phyloP scores from a whole-genome alignment of 2,329 filamentous ascomycete species.

The Alternaria viburni region DNA sequence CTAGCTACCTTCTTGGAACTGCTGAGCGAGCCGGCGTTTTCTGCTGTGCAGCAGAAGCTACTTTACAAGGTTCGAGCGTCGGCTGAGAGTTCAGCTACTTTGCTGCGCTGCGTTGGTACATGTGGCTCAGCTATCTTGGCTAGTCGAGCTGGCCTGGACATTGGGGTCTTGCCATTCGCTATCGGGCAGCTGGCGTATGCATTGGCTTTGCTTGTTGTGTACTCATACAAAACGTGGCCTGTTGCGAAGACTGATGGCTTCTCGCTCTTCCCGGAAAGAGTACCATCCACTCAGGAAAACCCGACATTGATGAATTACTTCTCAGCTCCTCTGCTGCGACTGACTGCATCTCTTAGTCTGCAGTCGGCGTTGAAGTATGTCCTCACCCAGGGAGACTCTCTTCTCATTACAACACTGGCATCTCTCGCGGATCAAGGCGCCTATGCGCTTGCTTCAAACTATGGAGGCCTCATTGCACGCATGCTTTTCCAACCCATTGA shows the following conservation, averaged over 20 bases:
- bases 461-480: slow-evolving; percentile 82
- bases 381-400: slow-evolving; percentile 90
- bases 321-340: slow-evolving; percentile 70
- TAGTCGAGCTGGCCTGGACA: slow-evolving; percentile 56
- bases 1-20: slow-evolving; percentile 74
- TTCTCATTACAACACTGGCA: slow-evolving; percentile 81
- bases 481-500: slow-evolving; percentile 95
- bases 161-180: slow-evolving; percentile 87
- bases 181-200: slow-evolving; percentile 84
- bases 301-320: slow-evolving; percentile 55
- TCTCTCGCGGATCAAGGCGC: slow-evolving; percentile 82
- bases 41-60: slow-evolving; percentile 81
- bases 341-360: slow-evolving; percentile 82
- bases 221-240: slow-evolving; percentile 65
- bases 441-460: slow-evolving; percentile 93
- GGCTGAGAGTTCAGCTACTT: slow-evolving; percentile 83
- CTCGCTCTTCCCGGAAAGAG: slow-evolving; percentile 65
- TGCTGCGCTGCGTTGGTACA: slow-evolving; percentile 76
- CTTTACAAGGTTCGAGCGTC: slow-evolving; percentile 79
- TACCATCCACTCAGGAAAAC: slow-evolving; percentile 46
- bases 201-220: slow-evolving; percentile 70
- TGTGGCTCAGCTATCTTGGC: slow-evolving; percentile 74
- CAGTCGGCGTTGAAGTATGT: slow-evolving; percentile 92
- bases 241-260: slow-evolving; percentile 68
- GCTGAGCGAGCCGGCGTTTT: slow-evolving; percentile 85